Conservation (phyloP, 495 filamentous ascomycete species). For the Penicillium diatomitis region DNA sequence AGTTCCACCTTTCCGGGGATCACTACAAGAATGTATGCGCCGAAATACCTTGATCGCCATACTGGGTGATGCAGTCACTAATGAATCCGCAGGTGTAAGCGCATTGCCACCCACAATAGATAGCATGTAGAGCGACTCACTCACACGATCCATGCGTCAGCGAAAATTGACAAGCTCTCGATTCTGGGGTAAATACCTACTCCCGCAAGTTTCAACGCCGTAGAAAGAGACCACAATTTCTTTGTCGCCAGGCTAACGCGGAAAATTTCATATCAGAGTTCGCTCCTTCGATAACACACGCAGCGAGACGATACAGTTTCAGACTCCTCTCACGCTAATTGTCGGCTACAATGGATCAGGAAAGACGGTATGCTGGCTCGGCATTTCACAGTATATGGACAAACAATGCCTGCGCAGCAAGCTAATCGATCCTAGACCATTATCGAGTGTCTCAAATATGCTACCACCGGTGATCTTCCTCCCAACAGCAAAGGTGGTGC, state of each 20-base stretch:
- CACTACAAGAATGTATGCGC: slow-evolving; percentile 15
- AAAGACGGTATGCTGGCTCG: slow-evolving; percentile 57
- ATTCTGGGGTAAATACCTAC: slow-evolving; percentile 55
- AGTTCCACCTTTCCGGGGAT: neutral
- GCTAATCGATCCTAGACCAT: slow-evolving; percentile 54
- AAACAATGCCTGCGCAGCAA: neutral
- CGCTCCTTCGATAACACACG: slow-evolving; percentile 79
- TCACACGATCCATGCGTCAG: slow-evolving; percentile 9
- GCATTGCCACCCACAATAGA: neutral
- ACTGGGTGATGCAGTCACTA: slow-evolving; percentile 8
- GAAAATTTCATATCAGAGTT: slow-evolving; percentile 42
- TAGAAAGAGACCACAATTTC: no score
- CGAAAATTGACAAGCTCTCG: slow-evolving; percentile 82
- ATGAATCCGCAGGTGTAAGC: slow-evolving; percentile 23
- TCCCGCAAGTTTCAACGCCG: no score
- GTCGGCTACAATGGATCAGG: slow-evolving; percentile 96
- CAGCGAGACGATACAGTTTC: slow-evolving; percentile 78
- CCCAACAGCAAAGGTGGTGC: slow-evolving; percentile 91
- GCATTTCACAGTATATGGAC: neutral
- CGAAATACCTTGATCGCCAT: neutral
- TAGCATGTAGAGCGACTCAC: slow-evolving; percentile 5
- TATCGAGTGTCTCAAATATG: slow-evolving; percentile 98
- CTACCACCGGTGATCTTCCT: slow-evolving; percentile 85
- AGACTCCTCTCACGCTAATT: slow-evolving; percentile 85
- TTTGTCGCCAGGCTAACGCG: no score